phyloP scores from a whole-genome alignment of 2,329 filamentous ascomycete genomes.

The Stemphylium beticola region DNA sequence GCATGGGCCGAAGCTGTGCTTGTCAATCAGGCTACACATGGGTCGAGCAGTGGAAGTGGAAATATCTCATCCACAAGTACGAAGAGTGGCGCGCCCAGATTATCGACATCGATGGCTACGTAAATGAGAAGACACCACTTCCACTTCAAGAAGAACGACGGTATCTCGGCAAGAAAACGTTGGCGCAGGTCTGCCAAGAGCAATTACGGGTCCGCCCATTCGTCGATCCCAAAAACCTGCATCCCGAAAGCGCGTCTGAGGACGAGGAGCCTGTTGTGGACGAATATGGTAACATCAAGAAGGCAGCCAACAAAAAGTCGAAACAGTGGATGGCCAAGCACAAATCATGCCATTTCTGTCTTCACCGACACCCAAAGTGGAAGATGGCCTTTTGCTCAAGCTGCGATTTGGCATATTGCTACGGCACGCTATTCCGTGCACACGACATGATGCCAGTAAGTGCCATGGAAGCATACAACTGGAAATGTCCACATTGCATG shows the following conservation, averaged over 20 bases:
- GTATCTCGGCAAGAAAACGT: slow-evolving; percentile 73
- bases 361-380: slow-evolving; percentile 79
- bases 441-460: slow-evolving; percentile 88
- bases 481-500: slow-evolving; percentile 87
- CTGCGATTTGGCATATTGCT: slow-evolving; percentile 84
- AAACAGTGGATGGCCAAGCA: slow-evolving; percentile 59
- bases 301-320: slow-evolving; percentile 66
- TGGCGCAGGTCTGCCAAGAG: slow-evolving; percentile 93
- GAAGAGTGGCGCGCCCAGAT: slow-evolving; percentile 83
- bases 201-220: slow-evolving; percentile 81
- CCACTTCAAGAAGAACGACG: slow-evolving; percentile 73
- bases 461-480: slow-evolving; percentile 79
- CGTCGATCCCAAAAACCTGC: slow-evolving; percentile 75
- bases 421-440: slow-evolving; percentile 87
- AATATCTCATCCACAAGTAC: slow-evolving; percentile 76
- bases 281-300: slow-evolving; percentile 68
- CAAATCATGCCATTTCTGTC: slow-evolving; percentile 80
- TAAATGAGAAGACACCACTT: slow-evolving; percentile 69
- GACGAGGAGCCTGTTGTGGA: slow-evolving; percentile 65
- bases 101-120: slow-evolving; percentile 71
- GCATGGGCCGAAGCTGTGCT: slow-evolving; percentile 91
- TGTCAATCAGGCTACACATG: slow-evolving; percentile 86
- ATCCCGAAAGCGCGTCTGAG: slow-evolving; percentile 52
- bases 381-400: slow-evolving; percentile 81
- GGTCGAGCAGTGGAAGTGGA: slow-evolving; percentile 93